phyloP scores from a whole-genome alignment of 2,329 filamentous ascomycete species.

The Apiospora malaysiana region DNA sequence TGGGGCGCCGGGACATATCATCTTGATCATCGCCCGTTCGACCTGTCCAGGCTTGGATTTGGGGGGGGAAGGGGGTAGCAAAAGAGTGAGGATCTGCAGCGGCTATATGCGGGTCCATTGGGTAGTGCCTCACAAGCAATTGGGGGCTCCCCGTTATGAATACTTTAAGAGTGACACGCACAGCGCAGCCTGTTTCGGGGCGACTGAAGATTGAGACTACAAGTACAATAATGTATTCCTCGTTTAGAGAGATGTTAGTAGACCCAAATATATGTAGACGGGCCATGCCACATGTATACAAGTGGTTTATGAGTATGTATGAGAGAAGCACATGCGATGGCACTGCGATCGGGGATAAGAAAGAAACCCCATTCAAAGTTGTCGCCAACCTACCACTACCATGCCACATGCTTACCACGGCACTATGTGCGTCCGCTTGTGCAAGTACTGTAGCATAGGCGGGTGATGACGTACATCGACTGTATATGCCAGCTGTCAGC shows the following conservation, averaged over 20 bases:
- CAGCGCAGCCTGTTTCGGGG: not conserved
- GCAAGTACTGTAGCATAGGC: not conserved
- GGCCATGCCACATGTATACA: not conserved
- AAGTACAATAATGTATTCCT: not conserved
- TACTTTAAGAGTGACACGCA: not conserved
- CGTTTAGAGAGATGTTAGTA: not conserved
- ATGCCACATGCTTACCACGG: not conserved
- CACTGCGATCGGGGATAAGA: not conserved
- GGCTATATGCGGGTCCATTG: constrained; percentile 18
- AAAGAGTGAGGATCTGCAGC: constrained; percentile 14
- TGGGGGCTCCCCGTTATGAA: constrained; percentile 1
- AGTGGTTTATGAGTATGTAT: too few species aligned
- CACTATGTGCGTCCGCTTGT: not conserved
- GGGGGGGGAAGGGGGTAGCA: not conserved
- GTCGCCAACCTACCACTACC: too few species aligned
- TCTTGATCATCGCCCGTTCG: not conserved
- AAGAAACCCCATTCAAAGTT: not conserved
- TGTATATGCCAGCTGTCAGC: not conserved
- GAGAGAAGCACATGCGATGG: not conserved
- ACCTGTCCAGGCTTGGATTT: not conserved
- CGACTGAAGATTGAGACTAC: not conserved
- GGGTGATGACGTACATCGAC: not conserved
- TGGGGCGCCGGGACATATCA: not conserved
- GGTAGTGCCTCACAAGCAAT: not conserved
- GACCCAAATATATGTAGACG: not conserved